phyloP scores from a whole-genome alignment of 352 stramenopile species.

The Phytophthora crassamura region DNA sequence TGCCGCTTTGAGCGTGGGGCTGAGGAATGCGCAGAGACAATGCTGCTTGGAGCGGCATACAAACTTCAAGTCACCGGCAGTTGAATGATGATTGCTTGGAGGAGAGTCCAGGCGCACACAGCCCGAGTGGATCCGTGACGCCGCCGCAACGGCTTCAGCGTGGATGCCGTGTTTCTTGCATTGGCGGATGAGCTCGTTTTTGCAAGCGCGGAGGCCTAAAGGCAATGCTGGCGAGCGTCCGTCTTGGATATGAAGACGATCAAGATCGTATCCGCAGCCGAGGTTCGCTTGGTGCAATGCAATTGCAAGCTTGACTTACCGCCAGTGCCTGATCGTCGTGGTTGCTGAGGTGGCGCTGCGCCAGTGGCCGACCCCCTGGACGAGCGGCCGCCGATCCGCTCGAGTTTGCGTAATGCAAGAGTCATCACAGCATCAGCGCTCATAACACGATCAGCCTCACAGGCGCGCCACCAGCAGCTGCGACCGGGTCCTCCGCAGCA shows the following conservation, averaged over 20 bases:
- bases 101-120: slow-evolving; percentile 18
- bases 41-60: slow-evolving; percentile 4
- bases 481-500: background rate
- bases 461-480: background rate
- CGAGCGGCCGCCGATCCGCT: slow-evolving; percentile 4
- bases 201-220: too few species aligned
- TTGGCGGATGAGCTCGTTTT: background rate
- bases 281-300: slow-evolving; percentile 9
- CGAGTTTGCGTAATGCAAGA: background rate
- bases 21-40: slow-evolving; percentile 10
- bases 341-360: slow-evolving; percentile 19
- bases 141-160: slow-evolving; percentile 5
- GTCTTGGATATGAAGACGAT: background rate
- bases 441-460: slow-evolving; percentile 5
- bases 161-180: background rate
- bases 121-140: slow-evolving; percentile 39
- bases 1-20: slow-evolving; percentile 31
- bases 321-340: slow-evolving; percentile 6
- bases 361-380: slow-evolving; percentile 1
- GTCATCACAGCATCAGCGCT: slow-evolving; percentile 1
- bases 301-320: slow-evolving; percentile 20
- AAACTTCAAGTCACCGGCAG: slow-evolving; percentile 16
- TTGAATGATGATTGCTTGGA: slow-evolving; percentile 9
- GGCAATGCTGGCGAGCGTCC: background rate
- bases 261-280: background rate